Conservation (phyloP, 129 eudicot species). For the Centrapalus pauciflorus region DNA sequence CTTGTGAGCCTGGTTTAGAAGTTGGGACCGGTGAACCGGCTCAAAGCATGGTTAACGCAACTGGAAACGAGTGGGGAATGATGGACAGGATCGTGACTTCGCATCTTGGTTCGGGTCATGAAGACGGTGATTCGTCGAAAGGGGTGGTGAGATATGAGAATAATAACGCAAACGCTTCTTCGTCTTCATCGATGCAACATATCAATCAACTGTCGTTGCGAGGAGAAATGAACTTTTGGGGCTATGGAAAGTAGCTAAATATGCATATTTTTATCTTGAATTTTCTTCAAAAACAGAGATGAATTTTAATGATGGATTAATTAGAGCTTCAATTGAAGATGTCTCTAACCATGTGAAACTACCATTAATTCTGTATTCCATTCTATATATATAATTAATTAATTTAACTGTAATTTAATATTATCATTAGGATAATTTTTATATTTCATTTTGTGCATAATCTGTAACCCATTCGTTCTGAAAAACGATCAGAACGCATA, state of each 20-base stretch:
- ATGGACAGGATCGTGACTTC: slow-evolving; percentile 42
- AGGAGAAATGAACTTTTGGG: slow-evolving; percentile 82
- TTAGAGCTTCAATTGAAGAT: slow-evolving; percentile 23
- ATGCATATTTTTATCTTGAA: slow-evolving; percentile 18
- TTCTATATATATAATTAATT: slow-evolving; percentile 12
- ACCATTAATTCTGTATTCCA: slow-evolving; percentile 24
- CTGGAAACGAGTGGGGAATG: slow-evolving; percentile 56
- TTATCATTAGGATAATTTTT: background rate
- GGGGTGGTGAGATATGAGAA: slow-evolving; percentile 32
- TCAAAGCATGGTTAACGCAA: slow-evolving; percentile 16
- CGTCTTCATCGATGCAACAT: slow-evolving; percentile 45
- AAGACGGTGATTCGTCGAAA: slow-evolving; percentile 27
- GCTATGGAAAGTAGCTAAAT: slow-evolving; percentile 48
- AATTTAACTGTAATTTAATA: background rate
- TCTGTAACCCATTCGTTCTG: no score
- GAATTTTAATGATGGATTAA: slow-evolving; percentile 10
- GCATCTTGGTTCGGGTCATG: slow-evolving; percentile 21
- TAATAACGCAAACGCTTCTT: slow-evolving; percentile 27
- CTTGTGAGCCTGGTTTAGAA: slow-evolving; percentile 38
- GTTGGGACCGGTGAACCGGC: slow-evolving; percentile 37
- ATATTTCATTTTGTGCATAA: background rate
- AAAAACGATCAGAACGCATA: no score
- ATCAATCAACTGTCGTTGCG: slow-evolving; percentile 56
- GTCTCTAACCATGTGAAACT: slow-evolving; percentile 16
- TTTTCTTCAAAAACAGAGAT: slow-evolving; percentile 4